These are phyloP conservation scores for Zymoseptoria passerinii DNA, from an alignment of 2,329 filamentous ascomycete genomes.

Conservation along the genomic window DNA sequence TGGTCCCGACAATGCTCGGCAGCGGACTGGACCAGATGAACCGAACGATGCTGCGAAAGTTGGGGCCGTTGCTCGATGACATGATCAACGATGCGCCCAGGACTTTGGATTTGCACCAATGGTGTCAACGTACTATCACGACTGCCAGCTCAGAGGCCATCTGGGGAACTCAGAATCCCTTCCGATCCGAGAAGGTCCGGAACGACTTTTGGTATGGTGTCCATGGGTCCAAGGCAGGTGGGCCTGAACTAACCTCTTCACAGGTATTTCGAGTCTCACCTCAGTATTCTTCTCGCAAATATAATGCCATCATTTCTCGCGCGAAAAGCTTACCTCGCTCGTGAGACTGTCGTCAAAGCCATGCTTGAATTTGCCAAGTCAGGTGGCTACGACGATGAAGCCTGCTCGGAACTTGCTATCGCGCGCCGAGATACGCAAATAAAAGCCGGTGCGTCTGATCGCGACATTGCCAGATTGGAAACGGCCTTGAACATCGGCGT, in stretches of 20 bases:
- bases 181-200: constrained; percentile 29
- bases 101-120: background rate
- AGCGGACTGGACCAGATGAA: background rate
- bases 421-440: too few relatives aligned
- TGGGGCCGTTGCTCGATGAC: background rate
- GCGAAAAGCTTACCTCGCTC: constrained; percentile 32
- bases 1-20: background rate
- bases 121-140: background rate
- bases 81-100: background rate
- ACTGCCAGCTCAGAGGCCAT: constrained; percentile 25
- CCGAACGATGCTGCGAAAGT: background rate
- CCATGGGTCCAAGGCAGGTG: too few relatives aligned
- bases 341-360: constrained; percentile 25
- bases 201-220: constrained; percentile 34
- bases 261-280: constrained; percentile 29
- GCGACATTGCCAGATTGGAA: constrained; percentile 19
- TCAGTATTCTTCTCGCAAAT: constrained; percentile 14
- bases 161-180: constrained; percentile 39
- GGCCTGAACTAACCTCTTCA: too few relatives aligned
- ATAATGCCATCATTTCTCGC: constrained; percentile 32
- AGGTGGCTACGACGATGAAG: constrained; percentile 16
- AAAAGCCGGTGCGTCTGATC: background rate
- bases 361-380: constrained; percentile 25
- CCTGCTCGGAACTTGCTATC: background rate
- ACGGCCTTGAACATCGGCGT: constrained; percentile 20